Base-by-base conservation (phyloP, 768 basidiomycete species). In the Cubamyces sp. region DNA sequence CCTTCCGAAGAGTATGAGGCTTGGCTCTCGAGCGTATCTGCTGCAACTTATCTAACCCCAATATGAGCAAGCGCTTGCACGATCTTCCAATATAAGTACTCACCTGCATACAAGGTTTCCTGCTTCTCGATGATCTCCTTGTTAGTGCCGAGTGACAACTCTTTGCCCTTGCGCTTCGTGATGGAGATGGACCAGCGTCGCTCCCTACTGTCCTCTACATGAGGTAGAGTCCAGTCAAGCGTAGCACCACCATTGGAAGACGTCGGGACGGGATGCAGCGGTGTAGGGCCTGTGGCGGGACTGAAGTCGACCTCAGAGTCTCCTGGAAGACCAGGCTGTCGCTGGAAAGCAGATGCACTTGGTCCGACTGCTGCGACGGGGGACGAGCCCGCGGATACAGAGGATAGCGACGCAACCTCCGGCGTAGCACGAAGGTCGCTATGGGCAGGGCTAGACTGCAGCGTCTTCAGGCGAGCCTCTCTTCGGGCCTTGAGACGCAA, bases 401-500 rank as follows among this genome's bases (percentile, higher is more conserved):
- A 68, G 26, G 70, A 68, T 49, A 68, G 64, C 18, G 74, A 70
- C 8, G 71, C 74, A 23, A 65, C 64, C 46, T 74, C 76, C 0
- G 69, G 61, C 1, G 69, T 70, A 57, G 67, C 66, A 47, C 68
- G 59, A 34, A 69, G 61, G 16, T 66, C 73, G 61, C 70, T 54
- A 34, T 47, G 50, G 45, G 34, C 48, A 47, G 62, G 60, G 37
- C 64, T 62, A 4, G 69, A 66, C 41, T 66, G 63, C 19, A 62
- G 56, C 7, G 76, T 68, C 62, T 75, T 75, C 30, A 84, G 70
- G 43, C 90, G 85, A 53, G 88, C 88, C 67, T 91, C 90, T 26
- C 90, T 84, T 50, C 87, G 81, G 26, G 89, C 87, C 73, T 92
- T 91, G 54, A 90, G 75, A 59, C 83, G 85, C 30, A 93, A 70